A percentile compares a stretch with the other conserved stretches of the same genome.
Conservation (phyloP, 202 grass and related monocot species). For the Carex sylvatica region DNA sequence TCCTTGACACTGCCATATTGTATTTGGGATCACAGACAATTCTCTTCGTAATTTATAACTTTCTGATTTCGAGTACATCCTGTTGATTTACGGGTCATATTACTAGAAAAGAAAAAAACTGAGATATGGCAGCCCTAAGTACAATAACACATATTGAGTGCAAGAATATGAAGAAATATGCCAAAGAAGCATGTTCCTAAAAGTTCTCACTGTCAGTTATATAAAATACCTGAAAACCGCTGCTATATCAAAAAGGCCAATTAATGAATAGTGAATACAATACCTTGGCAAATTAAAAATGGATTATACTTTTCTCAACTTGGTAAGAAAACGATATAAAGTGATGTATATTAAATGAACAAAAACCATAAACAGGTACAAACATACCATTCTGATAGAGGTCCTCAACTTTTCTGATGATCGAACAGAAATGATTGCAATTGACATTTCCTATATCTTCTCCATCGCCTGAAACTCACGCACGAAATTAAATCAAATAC, state of each 20-base stretch:
- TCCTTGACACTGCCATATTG: background rate
- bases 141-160: background rate
- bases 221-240: background rate
- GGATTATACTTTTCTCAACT: background rate
- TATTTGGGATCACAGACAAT: background rate
- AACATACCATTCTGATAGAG: conserved; percentile 29
- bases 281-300: background rate
- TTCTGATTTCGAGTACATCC: background rate
- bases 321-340: background rate
- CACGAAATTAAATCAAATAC: background rate
- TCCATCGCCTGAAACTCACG: background rate
- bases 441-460: conserved; percentile 16
- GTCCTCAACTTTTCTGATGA: conserved; percentile 30
- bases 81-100: background rate
- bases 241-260: background rate
- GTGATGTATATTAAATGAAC: background rate
- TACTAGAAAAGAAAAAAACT: background rate
- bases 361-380: background rate
- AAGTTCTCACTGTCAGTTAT: background rate
- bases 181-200: background rate
- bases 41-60: background rate
- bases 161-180: background rate
- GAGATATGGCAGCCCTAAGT: background rate
- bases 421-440: conserved; percentile 14
- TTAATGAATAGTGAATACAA: background rate